A percentile compares a stretch with the other conserved stretches of the same genome.
Evolutionary conservation across 306 rosid species (phyloP).

Genomic region (Leucaena leucocephala): DNA sequence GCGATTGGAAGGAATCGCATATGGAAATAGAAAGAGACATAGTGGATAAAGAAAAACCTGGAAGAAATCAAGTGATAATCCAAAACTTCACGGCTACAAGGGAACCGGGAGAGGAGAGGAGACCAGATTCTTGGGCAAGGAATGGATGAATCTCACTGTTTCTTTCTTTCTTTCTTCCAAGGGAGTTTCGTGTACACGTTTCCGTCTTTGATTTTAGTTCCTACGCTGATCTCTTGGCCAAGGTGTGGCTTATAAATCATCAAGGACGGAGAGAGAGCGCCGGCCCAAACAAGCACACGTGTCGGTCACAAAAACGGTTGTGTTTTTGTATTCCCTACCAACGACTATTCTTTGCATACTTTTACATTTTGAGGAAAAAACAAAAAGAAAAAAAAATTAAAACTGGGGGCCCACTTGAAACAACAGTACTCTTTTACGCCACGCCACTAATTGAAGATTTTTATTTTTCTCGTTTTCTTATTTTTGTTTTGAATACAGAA

Average conservation of each 20-base stretch:
- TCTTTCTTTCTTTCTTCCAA: neutral
- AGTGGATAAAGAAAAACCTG: constrained; percentile 34
- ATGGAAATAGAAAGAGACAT: constrained; percentile 9
- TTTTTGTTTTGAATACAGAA: neutral
- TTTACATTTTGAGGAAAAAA: too few species aligned
- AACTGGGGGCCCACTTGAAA: neutral
- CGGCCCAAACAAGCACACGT: constrained; percentile 20
- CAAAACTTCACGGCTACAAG: neutral
- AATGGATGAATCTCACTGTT: constrained; percentile 25
- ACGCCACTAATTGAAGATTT: neutral
- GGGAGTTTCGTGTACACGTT: constrained; percentile 30
- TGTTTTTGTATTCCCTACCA: neutral
- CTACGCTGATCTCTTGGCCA: constrained; percentile 10
- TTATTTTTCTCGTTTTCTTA: too few species aligned
- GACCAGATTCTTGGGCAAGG: constrained; percentile 10
- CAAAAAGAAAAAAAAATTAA: too few species aligned
- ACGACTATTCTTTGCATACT: neutral
- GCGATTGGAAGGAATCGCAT: neutral
- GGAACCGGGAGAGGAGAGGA: constrained; percentile 8
- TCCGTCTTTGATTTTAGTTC: neutral
- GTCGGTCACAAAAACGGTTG: neutral
- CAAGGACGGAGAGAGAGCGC: neutral
- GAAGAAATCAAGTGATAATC: constrained; percentile 19
- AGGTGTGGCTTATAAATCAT: constrained; percentile 45
- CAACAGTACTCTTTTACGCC: neutral